Evolutionary conservation across 2,329 filamentous ascomycete species (phyloP), one percentile per base, ranked within the genome.

Genomic region (Sarocladium brachiariae): DNA sequence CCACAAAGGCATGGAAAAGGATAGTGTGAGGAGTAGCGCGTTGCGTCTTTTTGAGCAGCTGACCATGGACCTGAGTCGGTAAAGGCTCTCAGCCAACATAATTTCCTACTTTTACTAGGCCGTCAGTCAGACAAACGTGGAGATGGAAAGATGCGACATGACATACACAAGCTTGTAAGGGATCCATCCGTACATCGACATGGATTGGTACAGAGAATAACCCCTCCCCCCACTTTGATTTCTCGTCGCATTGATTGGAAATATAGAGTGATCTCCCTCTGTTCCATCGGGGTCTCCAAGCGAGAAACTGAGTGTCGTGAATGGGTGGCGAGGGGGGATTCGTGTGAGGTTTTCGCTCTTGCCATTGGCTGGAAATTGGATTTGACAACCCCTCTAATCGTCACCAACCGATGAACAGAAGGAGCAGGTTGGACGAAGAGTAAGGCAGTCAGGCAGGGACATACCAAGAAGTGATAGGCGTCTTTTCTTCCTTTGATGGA

Each of bases 161-260:
- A 37, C 34, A 37, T 37, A 18, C 7, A 21, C 37, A 25, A n/a
- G n/a, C n/a, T n/a, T n/a, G n/a, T n/a, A n/a, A n/a, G n/a, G n/a
- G n/a, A n/a, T n/a, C n/a, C n/a, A n/a, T n/a, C n/a, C n/a, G n/a
- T n/a, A n/a, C n/a, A n/a, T n/a, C n/a, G n/a, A n/a, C n/a, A n/a
- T n/a, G n/a, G n/a, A n/a, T n/a, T n/a, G n/a, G n/a, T n/a, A n/a
- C n/a, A n/a, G n/a, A 43, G 21, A n/a, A 33, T 10, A 33, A 16
- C 43, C 43, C 43, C 43, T 47, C 43, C 24, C 43, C 43, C 43
- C 43, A 47, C 43, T 33, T 47, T 33, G 25, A 47, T 47, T 47
- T 47, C 43, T 47, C 21, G 27, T 8, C 4, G 10, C 10, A 10
- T 9, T 47, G 25, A 47, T 47, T 47, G 43, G 43, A 33, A 33